Base-by-base conservation (phyloP, 1,284 basidiomycete genomes). In the Rugosomyces carneus region DNA sequence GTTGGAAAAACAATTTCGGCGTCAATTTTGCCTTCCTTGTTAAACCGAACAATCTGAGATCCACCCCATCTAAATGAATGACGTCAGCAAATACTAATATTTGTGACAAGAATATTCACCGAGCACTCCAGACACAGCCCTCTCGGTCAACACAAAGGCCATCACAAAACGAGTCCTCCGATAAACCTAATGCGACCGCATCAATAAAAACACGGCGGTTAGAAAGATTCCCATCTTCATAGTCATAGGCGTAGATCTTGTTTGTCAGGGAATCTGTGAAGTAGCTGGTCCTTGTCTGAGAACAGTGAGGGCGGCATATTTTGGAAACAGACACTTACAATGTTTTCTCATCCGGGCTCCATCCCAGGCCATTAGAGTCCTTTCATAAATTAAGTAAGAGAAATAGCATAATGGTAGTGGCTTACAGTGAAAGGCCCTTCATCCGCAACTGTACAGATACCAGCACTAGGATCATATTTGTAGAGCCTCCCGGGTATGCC, bases 41-140 rank as follows among this genome's bases (percentile, higher is more conserved):
- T 69, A 55, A 79, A 81, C 40, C 81, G 69, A 37, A 78, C 64
- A 45, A 84, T 69, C 48, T 70, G 69, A 38, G 78, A 81, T 19
- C 76, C 80, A 51, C 76, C 78, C 80, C 80, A 84, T 46, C 81
- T 83, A 18, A 15, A n/a, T 45, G 45, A 20, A 40, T 19, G 10
- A n/a, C 18, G 26, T 23, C 37, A 41, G 45, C 21, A 35, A 21
- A 18, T 38, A 47, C 35, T 46, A 42, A n/a, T 32, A 47, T 37
- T 16, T 36, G 24, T 26, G 19, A 19, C 42, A 44, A 45, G 37
- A 40, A 50, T 34, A 40, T 67, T 50, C 52, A 81, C 80, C 81
- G 68, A 42, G 82, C 81, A 56, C 78, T 79, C 81, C 82, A 85
- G 43, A 84, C 63, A 44, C 72, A 72, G n/a, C 81, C 81, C 47